These are phyloP conservation scores for Fusarium buxicola DNA, from an alignment of 2,329 filamentous ascomycete species.

Conservation along the genomic window DNA sequence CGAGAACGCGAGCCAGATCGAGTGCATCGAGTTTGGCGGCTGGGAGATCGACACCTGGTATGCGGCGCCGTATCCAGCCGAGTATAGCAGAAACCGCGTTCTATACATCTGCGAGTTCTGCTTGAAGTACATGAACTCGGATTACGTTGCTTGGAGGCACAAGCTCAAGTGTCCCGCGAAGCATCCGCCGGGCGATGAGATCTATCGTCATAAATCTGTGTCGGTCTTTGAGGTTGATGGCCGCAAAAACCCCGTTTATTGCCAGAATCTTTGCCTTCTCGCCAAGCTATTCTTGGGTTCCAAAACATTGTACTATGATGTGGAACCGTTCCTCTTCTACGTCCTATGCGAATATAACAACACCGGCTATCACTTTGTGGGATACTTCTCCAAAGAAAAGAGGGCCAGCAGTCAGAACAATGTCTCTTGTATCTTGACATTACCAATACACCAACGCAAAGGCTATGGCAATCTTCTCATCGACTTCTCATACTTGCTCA, in stretches of 20 bases:
- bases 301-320: conserved; percentile 98
- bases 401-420: conserved; percentile 95
- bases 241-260: conserved; percentile 97
- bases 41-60: conserved; percentile 99
- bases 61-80: conserved; percentile 95
- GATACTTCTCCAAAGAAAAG: conserved; percentile 99
- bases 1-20: conserved; percentile 95
- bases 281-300: conserved; percentile 98
- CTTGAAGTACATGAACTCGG: conserved; percentile 99
- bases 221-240: conserved; percentile 99
- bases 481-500: conserved; percentile 97
- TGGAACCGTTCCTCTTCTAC: conserved; percentile 97
- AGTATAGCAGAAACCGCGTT: conserved; percentile 95
- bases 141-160: conserved; percentile 97
- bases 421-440: conserved; percentile 94
- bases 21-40: conserved; percentile 97
- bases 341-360: conserved; percentile 96
- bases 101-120: conserved; percentile 99
- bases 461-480: conserved; percentile 97
- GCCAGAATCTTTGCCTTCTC: conserved; percentile 94
- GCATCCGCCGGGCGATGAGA: conserved; percentile 96
- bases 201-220: conserved; percentile 90
- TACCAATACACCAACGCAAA: conserved; percentile 96
- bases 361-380: conserved; percentile 93
- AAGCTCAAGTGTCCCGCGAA: conserved; percentile 97